A percentile compares a stretch with the other conserved stretches of the same genome.
Conservation (phyloP, 2,329 filamentous ascomycete species). For the Trichoderma koningiopsis region DNA sequence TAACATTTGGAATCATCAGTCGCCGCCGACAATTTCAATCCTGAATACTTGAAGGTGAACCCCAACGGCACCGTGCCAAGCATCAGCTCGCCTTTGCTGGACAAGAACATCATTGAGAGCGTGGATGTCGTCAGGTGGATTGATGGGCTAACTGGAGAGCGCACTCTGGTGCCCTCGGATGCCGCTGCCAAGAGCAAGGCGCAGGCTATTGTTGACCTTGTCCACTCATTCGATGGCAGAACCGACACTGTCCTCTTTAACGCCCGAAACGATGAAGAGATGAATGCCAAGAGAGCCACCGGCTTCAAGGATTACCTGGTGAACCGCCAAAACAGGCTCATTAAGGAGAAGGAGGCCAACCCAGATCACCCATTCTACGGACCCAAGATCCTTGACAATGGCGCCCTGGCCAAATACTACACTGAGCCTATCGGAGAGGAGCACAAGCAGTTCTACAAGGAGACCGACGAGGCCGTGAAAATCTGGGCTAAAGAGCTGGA, state of each 20-base stretch:
- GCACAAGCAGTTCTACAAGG: conserved; percentile 26
- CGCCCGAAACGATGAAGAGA: conserved; percentile 21
- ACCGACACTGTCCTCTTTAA: conserved; percentile 29
- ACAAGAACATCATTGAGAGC: conserved; percentile 26
- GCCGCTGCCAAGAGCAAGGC: conserved; percentile 4
- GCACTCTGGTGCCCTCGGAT: conserved; percentile 22
- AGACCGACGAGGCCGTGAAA: conserved; percentile 2
- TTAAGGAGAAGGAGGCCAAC: conserved; percentile 23
- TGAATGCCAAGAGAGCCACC: neutral
- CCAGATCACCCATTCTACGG: conserved; percentile 30
- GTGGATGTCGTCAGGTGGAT: conserved; percentile 28
- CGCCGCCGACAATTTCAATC: conserved; percentile 28
- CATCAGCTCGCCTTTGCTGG: conserved; percentile 25
- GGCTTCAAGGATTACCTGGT: conserved; percentile 23
- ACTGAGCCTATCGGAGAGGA: neutral
- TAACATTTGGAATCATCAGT: neutral
- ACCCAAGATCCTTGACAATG: conserved; percentile 28
- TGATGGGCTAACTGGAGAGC: conserved; percentile 8
- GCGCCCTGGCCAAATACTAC: conserved; percentile 22
- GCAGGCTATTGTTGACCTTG: conserved; percentile 28
- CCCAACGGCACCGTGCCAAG: conserved; percentile 29
- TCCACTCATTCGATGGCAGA: conserved; percentile 26
- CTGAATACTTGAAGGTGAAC: conserved; percentile 30
- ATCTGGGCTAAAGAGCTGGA: conserved; percentile 26
- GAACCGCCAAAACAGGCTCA: conserved; percentile 27